These are phyloP conservation scores for Magnaporthiopsis incrustans DNA, from an alignment of 2,329 filamentous ascomycete genomes.

Conservation along the genomic window DNA sequence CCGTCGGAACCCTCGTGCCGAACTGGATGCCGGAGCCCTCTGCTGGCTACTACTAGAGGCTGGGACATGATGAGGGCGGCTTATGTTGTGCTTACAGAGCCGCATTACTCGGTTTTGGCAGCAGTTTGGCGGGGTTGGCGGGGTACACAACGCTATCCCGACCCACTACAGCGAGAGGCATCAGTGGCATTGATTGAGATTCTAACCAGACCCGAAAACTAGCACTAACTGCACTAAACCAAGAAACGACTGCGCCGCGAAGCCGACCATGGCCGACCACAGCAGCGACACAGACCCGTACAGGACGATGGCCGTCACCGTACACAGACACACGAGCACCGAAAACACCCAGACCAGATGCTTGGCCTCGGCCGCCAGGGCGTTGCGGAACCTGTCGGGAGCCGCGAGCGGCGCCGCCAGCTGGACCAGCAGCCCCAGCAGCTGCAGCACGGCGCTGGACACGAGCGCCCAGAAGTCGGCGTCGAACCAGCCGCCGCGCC, in stretches of 20 bases:
- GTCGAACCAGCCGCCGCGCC: background rate
- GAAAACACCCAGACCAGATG: background rate
- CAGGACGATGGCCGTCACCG: background rate
- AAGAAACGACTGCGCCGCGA: background rate
- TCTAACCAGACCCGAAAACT: background rate
- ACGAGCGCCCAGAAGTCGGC: background rate
- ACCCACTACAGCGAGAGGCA: too few species aligned
- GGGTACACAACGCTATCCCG: too few species aligned
- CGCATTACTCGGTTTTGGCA: too few species aligned
- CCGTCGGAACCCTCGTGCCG: too few species aligned
- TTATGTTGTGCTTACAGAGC: too few species aligned
- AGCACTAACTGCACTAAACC: background rate
- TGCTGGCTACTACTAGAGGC: too few species aligned
- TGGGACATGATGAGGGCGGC: too few species aligned
- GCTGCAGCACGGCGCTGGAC: background rate
- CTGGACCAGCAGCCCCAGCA: background rate
- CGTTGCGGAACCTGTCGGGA: background rate
- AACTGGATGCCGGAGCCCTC: too few species aligned
- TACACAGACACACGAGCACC: background rate
- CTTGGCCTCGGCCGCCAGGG: background rate
- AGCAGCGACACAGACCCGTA: background rate
- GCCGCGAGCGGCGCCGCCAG: background rate
- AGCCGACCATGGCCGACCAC: background rate
- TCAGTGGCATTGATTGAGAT: too few species aligned
- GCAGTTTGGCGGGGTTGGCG: too few species aligned